These are phyloP conservation scores for Trichoderma afroharzianum DNA, from an alignment of 2,329 filamentous ascomycete genomes.

Conservation along the genomic window DNA sequence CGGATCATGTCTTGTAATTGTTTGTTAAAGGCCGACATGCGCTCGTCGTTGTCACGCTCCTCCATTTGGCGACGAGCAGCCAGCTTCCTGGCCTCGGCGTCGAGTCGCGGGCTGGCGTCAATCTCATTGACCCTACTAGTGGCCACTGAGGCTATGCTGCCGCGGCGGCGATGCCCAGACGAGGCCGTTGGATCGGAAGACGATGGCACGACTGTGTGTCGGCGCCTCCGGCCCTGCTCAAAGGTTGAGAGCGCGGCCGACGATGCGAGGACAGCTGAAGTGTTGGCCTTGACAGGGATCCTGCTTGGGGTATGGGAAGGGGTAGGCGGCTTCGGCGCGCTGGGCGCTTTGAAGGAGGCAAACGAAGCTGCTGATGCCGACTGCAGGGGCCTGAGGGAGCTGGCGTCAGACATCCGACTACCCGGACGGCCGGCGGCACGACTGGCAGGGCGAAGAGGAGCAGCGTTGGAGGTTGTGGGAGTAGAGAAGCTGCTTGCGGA, in stretches of 20 bases:
- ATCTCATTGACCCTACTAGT: constrained; percentile 28
- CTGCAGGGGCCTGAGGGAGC: constrained; percentile 19
- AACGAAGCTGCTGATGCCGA: constrained; percentile 32
- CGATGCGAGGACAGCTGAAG: constrained; percentile 13
- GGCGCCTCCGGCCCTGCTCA: constrained; percentile 20
- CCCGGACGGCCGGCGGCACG: constrained; percentile 31
- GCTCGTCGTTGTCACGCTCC: constrained; percentile 74
- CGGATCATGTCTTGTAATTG: constrained; percentile 82
- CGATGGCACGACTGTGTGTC: constrained; percentile 11
- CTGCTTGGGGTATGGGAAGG: constrained; percentile 30
- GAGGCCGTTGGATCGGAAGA: neutral
- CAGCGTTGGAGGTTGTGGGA: neutral
- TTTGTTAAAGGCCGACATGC: constrained; percentile 74
- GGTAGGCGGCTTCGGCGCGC: constrained; percentile 31
- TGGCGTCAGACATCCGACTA: constrained; percentile 43
- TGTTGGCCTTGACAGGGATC: constrained; percentile 35
- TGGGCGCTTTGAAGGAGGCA: constrained; percentile 22
- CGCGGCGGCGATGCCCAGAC: constrained; percentile 40
- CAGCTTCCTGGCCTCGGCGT: constrained; percentile 68
- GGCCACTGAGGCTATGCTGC: constrained; percentile 42
- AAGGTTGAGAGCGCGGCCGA: constrained; percentile 24
- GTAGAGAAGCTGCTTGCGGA: constrained; percentile 24
- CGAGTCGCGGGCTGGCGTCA: constrained; percentile 46
- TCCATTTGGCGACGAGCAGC: constrained; percentile 68
- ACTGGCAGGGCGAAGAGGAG: constrained; percentile 19